Evolutionary conservation across 371 early-diverging fungal genomes (phyloP).

Genomic region (Lichtheimia ramosa): DNA sequence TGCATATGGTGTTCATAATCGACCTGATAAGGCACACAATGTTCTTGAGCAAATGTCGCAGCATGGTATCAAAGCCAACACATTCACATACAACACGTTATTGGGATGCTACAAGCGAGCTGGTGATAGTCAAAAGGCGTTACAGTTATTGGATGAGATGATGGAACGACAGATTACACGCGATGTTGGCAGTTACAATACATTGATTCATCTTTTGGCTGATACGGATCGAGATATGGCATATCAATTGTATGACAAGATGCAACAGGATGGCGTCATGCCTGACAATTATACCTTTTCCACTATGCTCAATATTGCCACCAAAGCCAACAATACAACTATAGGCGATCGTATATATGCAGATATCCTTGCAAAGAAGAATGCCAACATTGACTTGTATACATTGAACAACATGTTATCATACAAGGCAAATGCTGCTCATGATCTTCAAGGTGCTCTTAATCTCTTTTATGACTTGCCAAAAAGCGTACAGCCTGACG

Average conservation of each 20-base stretch:
- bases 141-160: conserved; percentile 41
- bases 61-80: conserved; percentile 20
- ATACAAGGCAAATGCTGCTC: conserved; percentile 11
- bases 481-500: conserved; percentile 20
- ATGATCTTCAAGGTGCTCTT: conserved; percentile 17
- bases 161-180: conserved; percentile 17
- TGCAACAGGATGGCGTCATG: conserved; percentile 23
- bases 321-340: conserved; percentile 13
- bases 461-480: conserved; percentile 22
- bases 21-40: conserved; percentile 20
- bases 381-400: conserved; percentile 13
- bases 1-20: conserved; percentile 32
- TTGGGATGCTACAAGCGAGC: conserved; percentile 49
- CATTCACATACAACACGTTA: conserved; percentile 51
- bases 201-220: conserved; percentile 29
- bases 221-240: conserved; percentile 12
- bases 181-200: conserved; percentile 51
- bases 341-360: conserved; percentile 21
- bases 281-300: conserved; percentile 54
- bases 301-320: conserved; percentile 42
- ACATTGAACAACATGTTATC: conserved; percentile 36
- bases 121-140: conserved; percentile 33
- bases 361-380: background rate
- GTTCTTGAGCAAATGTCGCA: conserved; percentile 34
- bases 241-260: conserved; percentile 28